Evolutionary conservation across 306 rosid species (phyloP).

Genomic region (Cucumis hystrix): DNA sequence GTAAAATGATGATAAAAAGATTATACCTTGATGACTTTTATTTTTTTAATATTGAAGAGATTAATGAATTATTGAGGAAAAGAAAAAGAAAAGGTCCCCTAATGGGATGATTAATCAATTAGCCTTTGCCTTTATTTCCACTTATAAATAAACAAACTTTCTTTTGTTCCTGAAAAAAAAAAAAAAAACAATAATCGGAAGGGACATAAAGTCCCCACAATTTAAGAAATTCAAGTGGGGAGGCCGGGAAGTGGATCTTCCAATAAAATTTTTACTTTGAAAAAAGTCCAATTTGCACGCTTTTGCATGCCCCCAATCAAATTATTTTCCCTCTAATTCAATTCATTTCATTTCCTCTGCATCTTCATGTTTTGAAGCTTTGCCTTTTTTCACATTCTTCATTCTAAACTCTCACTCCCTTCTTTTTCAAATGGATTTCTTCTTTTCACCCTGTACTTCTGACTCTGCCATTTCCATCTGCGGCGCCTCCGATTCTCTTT

Average conservation of each 20-base stretch:
- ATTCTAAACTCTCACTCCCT: background rate
- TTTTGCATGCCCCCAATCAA: conserved; percentile 28
- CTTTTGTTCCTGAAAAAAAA: background rate
- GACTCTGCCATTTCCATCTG: conserved; percentile 68
- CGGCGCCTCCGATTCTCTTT: conserved; percentile 19
- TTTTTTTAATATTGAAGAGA: background rate
- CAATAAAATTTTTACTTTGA: background rate
- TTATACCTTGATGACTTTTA: no score
- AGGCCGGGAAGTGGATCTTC: background rate
- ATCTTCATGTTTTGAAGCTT: no score
- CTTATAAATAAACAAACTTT: no score
- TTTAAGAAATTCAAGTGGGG: background rate
- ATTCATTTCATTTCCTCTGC: no score
- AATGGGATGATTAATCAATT: background rate
- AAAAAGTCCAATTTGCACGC: conserved; percentile 21
- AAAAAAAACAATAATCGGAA: background rate
- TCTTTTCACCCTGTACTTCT: conserved; percentile 53
- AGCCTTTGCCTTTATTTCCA: background rate
- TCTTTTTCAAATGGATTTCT: conserved; percentile 43
- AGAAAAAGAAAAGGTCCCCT: background rate
- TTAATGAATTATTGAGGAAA: background rate
- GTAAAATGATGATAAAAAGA: no score
- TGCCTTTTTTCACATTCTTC: no score
- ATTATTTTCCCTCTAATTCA: no score
- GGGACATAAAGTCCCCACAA: background rate